Percentiles rank a stretch among this genome's conserved stretches.
Conservation (phyloP, 306 rosid genomes). For the Adenanthera pavonina region DNA sequence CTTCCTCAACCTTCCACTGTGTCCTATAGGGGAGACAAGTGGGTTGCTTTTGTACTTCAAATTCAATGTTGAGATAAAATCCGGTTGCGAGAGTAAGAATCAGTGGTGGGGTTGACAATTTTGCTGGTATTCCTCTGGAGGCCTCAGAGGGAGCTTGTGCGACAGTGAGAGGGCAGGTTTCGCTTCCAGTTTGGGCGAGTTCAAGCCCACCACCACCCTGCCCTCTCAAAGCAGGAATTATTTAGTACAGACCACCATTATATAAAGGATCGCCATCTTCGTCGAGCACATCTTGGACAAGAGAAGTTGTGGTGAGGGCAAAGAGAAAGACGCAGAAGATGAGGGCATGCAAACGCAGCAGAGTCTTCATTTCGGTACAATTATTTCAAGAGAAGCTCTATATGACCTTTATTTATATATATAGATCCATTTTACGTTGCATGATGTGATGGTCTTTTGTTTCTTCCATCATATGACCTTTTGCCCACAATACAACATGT, state of each 20-base stretch:
- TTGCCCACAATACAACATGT: no score
- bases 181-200: background rate
- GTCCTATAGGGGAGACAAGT: background rate
- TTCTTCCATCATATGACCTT: no score
- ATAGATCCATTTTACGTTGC: no score
- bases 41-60: background rate
- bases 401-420: no score
- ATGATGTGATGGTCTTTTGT: no score
- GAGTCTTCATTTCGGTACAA: background rate
- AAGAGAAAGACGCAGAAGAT: background rate
- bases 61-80: background rate
- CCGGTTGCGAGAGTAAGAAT: background rate
- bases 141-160: background rate
- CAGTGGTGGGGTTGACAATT: background rate
- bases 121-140: background rate
- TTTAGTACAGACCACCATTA: background rate
- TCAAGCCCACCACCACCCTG: constrained; percentile 1
- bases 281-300: background rate
- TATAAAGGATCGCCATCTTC: background rate
- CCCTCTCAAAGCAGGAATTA: background rate
- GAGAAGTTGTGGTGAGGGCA: background rate
- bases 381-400: no score
- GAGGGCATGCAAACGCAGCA: background rate
- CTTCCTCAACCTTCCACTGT: background rate
- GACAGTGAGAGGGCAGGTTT: background rate